Percentiles rank a stretch among this genome's conserved stretches.
Conservation (phyloP, 352 stramenopile genomes). For the Phytophthora meadii region DNA sequence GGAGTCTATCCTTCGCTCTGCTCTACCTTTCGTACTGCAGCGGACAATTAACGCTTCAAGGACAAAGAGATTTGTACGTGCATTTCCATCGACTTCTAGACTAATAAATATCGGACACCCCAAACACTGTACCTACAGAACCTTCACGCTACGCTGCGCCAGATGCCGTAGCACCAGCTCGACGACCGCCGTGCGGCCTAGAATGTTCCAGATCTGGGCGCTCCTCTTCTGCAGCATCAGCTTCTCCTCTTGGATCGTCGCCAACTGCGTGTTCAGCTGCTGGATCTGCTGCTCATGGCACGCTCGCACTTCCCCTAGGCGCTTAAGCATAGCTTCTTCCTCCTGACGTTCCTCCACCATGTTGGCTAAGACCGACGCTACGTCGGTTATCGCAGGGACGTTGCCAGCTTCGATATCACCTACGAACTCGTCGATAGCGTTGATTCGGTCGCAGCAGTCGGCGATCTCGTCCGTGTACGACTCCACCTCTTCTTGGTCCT, state of each 20-base stretch:
- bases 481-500: slow-evolving; percentile 44
- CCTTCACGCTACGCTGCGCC: slow-evolving; percentile 28
- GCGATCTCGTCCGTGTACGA: slow-evolving; percentile 48
- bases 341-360: slow-evolving; percentile 48
- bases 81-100: neutral
- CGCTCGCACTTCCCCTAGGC: slow-evolving; percentile 25
- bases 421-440: slow-evolving; percentile 50
- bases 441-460: slow-evolving; percentile 46
- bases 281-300: slow-evolving; percentile 39
- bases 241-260: slow-evolving; percentile 32
- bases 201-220: slow-evolving; percentile 37
- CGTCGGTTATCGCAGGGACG: slow-evolving; percentile 33
- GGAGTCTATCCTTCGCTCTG: neutral
- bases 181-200: slow-evolving; percentile 40
- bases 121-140: slow-evolving; percentile 12
- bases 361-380: slow-evolving; percentile 26
- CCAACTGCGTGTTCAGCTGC: slow-evolving; percentile 18
- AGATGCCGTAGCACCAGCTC: slow-evolving; percentile 33
- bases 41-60: neutral
- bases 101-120: slow-evolving; percentile 33
- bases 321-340: slow-evolving; percentile 38
- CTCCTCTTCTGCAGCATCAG: slow-evolving; percentile 40
- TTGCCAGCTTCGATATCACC: slow-evolving; percentile 35
- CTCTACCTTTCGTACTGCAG: no score
- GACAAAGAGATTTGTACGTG: neutral